Evolutionary conservation across 2,329 filamentous ascomycete species (phyloP).

Genomic region (Celoporthe dispersa): DNA sequence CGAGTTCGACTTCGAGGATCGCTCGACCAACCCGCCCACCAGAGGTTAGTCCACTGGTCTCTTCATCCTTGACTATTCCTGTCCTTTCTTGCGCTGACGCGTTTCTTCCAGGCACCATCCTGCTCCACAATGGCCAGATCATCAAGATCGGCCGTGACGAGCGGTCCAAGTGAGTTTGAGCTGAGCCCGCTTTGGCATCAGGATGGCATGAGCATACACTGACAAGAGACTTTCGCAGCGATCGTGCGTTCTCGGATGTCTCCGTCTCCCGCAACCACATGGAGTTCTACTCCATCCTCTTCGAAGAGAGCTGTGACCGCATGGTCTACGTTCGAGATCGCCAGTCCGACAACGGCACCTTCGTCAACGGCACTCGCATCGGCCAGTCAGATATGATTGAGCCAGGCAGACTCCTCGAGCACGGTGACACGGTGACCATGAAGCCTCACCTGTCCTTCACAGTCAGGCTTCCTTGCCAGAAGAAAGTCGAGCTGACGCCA

Average conservation of each 20-base stretch:
- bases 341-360: conserved; percentile 58
- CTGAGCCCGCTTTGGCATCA: background rate
- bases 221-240: conserved; percentile 35
- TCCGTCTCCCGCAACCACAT: conserved; percentile 58
- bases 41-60: conserved; percentile 2
- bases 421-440: conserved; percentile 54
- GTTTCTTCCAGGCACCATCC: background rate
- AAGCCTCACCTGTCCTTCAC: conserved; percentile 43
- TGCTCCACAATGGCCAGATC: conserved; percentile 12
- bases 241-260: conserved; percentile 45
- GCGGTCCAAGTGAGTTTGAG: conserved; percentile 34
- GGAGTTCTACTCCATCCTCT: conserved; percentile 58
- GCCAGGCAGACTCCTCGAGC: conserved; percentile 51
- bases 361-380: conserved; percentile 52
- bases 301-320: conserved; percentile 45
- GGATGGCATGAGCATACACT: background rate
- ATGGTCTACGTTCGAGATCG: conserved; percentile 62
- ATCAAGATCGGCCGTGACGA: conserved; percentile 37
- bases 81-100: background rate
- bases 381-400: conserved; percentile 38
- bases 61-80: background rate
- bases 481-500: conserved; percentile 30
- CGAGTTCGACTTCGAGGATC: conserved; percentile 7
- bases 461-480: conserved; percentile 37
- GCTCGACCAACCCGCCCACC: too few relatives aligned